Evolutionary conservation across 805 yeast species (phyloP).

Genomic region (Cyberlindnera lachancei): DNA sequence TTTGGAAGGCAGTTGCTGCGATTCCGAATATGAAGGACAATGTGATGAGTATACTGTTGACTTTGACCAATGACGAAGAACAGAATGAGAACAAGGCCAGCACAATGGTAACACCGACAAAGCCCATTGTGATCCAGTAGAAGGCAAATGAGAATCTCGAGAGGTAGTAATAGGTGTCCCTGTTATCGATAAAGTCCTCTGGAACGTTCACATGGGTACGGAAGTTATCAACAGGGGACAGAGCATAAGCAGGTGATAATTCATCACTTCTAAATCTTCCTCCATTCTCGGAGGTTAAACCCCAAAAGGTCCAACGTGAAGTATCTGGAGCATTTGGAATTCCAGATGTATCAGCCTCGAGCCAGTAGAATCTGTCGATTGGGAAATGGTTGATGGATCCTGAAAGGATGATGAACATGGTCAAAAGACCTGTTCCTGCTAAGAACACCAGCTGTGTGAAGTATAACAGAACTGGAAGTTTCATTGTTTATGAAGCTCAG

Average conservation of each 20-base stretch:
- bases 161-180: constrained; percentile 54
- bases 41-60: constrained; percentile 42
- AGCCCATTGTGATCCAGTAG: constrained; percentile 50
- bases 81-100: constrained; percentile 48
- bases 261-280: constrained; percentile 28
- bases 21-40: constrained; percentile 47
- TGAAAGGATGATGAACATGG: constrained; percentile 54
- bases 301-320: constrained; percentile 84
- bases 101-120: constrained; percentile 55
- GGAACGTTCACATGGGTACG: constrained; percentile 48
- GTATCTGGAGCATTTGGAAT: constrained; percentile 40
- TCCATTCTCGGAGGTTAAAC: constrained; percentile 44
- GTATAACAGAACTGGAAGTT: constrained; percentile 11
- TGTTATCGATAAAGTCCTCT: constrained; percentile 39
- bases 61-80: constrained; percentile 46
- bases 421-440: constrained; percentile 33
- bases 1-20: constrained; percentile 62
- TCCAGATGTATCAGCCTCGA: constrained; percentile 56
- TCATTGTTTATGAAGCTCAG: constrained; percentile 8
- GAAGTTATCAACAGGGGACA: constrained; percentile 72
- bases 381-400: constrained; percentile 57
- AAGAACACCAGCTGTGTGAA: constrained; percentile 11
- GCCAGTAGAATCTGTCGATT: constrained; percentile 60
- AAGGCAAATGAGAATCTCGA: constrained; percentile 62
- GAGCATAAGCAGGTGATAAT: constrained; percentile 61